Evolutionary conservation across 1,284 basidiomycete genomes (phyloP).

Genomic region (Trichosporon coremiiforme): DNA sequence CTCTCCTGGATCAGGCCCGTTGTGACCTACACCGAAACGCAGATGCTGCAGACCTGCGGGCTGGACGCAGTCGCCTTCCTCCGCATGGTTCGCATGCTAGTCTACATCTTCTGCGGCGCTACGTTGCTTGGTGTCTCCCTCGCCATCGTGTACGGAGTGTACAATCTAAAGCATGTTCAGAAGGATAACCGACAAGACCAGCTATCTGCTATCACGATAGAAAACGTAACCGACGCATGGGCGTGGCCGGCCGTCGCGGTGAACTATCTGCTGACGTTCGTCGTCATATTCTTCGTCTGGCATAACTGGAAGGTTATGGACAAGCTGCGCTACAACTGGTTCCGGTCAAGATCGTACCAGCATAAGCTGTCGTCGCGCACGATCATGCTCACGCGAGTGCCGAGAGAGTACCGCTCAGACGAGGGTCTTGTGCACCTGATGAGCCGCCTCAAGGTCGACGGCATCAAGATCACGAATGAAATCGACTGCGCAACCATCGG

Average conservation of each 20-base stretch:
- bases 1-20: constrained; percentile 89
- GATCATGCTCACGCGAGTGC: constrained; percentile 66
- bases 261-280: constrained; percentile 67
- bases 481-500: constrained; percentile 51
- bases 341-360: constrained; percentile 55
- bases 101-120: constrained; percentile 66
- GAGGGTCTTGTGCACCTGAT: constrained; percentile 73
- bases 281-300: constrained; percentile 60
- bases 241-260: constrained; percentile 75
- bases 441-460: constrained; percentile 64
- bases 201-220: constrained; percentile 76
- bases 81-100: constrained; percentile 84
- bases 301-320: constrained; percentile 72
- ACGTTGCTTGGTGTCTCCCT: constrained; percentile 70
- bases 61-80: constrained; percentile 92
- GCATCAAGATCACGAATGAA: constrained; percentile 56
- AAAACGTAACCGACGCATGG: constrained; percentile 67
- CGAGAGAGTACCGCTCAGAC: constrained; percentile 73
- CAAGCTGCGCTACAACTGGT: constrained; percentile 55
- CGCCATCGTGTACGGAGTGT: constrained; percentile 65
- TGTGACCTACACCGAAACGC: constrained; percentile 46
- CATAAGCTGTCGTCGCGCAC: constrained; percentile 55
- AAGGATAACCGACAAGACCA: constrained; percentile 57
- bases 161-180: constrained; percentile 68
- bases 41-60: constrained; percentile 43